Base-by-base conservation (phyloP, 2,329 filamentous ascomycete species). In the Fusarium subtropicale region DNA sequence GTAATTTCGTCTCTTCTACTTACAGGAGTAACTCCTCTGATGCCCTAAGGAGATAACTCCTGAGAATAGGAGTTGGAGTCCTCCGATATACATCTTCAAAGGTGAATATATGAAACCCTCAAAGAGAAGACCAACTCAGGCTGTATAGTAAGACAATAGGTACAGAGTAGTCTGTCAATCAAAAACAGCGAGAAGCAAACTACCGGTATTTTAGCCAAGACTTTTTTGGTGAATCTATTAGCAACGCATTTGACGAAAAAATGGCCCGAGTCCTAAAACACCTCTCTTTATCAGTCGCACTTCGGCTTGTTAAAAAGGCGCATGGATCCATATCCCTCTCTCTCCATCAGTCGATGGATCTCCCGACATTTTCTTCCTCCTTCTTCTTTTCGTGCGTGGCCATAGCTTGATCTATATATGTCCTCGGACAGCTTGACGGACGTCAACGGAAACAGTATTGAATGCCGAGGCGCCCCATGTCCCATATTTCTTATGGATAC, bases 131-230 rank as follows among this genome's bases (percentile, higher is more conserved):
- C 33, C 8, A 46, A 45, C 7, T 3, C 7, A 42, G 9, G n/a
- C 22, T 39, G 11, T 3, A 13, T 20, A 39, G 11, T 20, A 39
- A 31, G n/a, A 22, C 20, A 22, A 22, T 36, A 22, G 2, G 2
- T 22, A 22, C 20, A 22, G 20, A 22, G 20, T 36, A 36, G 3
- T 24, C n/a, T 15, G 6, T 33, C 13, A 38, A 30, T n/a, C 18
- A 38, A 68, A 59, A 63, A 69, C 61, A 67, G 57, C 62, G 28
- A 53, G 58, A 56, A 36, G 53, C 30, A 48, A 36, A 67, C 56
- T 69, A 53, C 66, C 66, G 56, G 62, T 39, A 26, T 46, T 47
- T 63, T 45, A 50, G 66, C 62, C 66, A 69, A 58, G 56, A 26
- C 46, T 46, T 55, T 53, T 51, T 24, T 11, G 13, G 28, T 33